A percentile compares a stretch with the other conserved stretches of the same genome.
Conservation (phyloP, 169 alveolate genomes). For the Theileria luwenshuni region DNA sequence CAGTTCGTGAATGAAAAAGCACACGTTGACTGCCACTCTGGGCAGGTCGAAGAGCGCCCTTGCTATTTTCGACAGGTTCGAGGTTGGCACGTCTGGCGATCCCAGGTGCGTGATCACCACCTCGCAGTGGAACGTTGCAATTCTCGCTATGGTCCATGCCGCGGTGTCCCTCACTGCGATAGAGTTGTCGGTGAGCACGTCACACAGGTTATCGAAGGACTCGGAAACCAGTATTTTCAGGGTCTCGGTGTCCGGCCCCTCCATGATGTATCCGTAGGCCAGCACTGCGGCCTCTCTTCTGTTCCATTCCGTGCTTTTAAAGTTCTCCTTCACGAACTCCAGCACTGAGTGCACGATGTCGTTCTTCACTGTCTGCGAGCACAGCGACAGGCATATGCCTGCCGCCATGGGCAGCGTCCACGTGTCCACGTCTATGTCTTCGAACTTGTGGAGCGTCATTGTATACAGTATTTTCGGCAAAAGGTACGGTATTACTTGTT, state of each 20-base stretch:
- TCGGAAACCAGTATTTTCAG: conserved; percentile 83
- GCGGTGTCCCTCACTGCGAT: conserved; percentile 92
- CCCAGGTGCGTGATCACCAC: conserved; percentile 82
- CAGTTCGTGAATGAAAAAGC: conserved; percentile 75
- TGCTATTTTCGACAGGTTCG: conserved; percentile 70
- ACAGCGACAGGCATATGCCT: conserved; percentile 87
- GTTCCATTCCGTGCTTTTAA: conserved; percentile 85
- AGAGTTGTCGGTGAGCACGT: conserved; percentile 84
- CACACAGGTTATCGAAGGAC: conserved; percentile 83
- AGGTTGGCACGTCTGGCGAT: conserved; percentile 64
- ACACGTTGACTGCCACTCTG: conserved; percentile 79
- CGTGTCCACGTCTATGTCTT: conserved; percentile 84
- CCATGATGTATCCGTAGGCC: conserved; percentile 90
- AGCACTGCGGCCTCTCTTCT: conserved; percentile 91
- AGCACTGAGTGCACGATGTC: conserved; percentile 86
- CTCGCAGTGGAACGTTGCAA: conserved; percentile 86
- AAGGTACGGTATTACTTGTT: conserved; percentile 80
- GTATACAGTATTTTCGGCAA: conserved; percentile 84
- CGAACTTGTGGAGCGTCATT: conserved; percentile 82
- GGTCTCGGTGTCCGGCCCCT: conserved; percentile 89
- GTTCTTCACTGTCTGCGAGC: conserved; percentile 88
- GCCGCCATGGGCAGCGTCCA: conserved; percentile 94
- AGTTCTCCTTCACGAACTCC: conserved; percentile 84
- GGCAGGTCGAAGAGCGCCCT: conserved; percentile 75
- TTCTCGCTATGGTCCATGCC: conserved; percentile 91